Conservation (phyloP, 1,139 yeast species). For the Candida gigantensis region DNA sequence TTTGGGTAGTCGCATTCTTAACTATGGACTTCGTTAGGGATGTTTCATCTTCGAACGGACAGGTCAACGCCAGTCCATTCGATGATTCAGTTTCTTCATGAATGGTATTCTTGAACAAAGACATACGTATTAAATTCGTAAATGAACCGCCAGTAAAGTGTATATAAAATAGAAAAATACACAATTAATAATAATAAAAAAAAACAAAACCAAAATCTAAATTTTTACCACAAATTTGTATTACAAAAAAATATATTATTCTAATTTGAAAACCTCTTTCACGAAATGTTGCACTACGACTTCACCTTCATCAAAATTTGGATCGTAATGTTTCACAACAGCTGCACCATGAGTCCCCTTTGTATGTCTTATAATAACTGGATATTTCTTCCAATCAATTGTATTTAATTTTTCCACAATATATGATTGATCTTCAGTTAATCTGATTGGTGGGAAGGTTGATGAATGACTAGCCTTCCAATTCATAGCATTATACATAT, state of each 20-base stretch:
- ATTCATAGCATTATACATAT: conserved; percentile 61
- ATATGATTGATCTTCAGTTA: conserved; percentile 45
- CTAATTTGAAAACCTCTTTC: conserved; percentile 30
- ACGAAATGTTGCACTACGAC: conserved; percentile 67
- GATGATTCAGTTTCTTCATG: too few species aligned
- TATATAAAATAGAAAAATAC: too few species aligned
- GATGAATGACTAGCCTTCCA: conserved; percentile 33
- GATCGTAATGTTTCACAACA: conserved; percentile 60
- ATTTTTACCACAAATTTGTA: neutral
- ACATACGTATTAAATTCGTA: too few species aligned
- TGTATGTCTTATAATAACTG: conserved; percentile 66
- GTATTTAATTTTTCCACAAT: conserved; percentile 60
- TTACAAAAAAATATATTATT: conserved; percentile 6
- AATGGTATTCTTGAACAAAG: too few species aligned
- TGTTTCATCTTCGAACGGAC: neutral
- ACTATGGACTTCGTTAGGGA: neutral
- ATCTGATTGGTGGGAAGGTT: conserved; percentile 35
- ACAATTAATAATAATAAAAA: neutral
- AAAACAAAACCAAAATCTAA: neutral
- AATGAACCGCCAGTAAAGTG: too few species aligned
- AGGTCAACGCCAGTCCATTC: too few species aligned
- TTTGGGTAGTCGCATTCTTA: neutral
- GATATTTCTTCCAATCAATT: conserved; percentile 68
- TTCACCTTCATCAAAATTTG: conserved; percentile 65
- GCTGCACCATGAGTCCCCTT: conserved; percentile 79